phyloP scores from a whole-genome alignment of 371 early-diverging fungal species.

The Syncephalastrum sp. region DNA sequence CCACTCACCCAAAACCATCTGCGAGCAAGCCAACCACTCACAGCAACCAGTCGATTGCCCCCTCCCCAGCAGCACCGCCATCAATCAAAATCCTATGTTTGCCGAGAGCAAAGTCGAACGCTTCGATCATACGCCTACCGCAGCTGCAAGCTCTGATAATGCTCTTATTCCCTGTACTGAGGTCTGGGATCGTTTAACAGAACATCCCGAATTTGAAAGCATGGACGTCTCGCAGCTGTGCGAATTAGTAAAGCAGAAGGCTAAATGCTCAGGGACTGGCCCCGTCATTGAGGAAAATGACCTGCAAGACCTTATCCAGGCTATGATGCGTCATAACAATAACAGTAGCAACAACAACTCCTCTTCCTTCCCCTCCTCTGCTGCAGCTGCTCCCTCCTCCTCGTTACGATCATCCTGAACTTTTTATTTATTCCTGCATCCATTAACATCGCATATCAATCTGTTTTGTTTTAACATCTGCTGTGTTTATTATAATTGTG shows the following conservation, averaged over 20 bases:
- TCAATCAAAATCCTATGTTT: slow-evolving; percentile 8
- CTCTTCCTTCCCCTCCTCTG: not conserved
- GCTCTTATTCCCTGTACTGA: slow-evolving; percentile 36
- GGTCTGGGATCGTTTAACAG: slow-evolving; percentile 53
- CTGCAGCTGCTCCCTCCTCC: not conserved
- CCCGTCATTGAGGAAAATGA: slow-evolving; percentile 51
- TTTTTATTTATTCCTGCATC: slow-evolving; percentile 1
- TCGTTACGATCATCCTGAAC: not conserved
- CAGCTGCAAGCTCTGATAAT: slow-evolving; percentile 9
- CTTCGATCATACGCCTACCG: slow-evolving; percentile 20
- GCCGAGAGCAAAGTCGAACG: slow-evolving; percentile 16
- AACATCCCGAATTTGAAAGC: slow-evolving; percentile 57
- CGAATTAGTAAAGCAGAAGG: slow-evolving; percentile 49
- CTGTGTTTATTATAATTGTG: too few relatives aligned
- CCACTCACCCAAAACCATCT: slow-evolving; percentile 1
- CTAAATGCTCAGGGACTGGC: slow-evolving; percentile 57
- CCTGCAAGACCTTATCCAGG: slow-evolving; percentile 24
- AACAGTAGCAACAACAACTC: not conserved
- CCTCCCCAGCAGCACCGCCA: slow-evolving; percentile 1
- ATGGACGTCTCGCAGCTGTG: slow-evolving; percentile 40
- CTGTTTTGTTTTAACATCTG: not conserved
- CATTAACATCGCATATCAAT: not conserved
- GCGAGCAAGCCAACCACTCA: not conserved
- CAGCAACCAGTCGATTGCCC: not conserved
- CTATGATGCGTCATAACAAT: too few relatives aligned